Percentiles rank a stretch among this genome's conserved stretches.
Conservation (phyloP, 2,329 filamentous ascomycete species). For the Botrytis tulipae region DNA sequence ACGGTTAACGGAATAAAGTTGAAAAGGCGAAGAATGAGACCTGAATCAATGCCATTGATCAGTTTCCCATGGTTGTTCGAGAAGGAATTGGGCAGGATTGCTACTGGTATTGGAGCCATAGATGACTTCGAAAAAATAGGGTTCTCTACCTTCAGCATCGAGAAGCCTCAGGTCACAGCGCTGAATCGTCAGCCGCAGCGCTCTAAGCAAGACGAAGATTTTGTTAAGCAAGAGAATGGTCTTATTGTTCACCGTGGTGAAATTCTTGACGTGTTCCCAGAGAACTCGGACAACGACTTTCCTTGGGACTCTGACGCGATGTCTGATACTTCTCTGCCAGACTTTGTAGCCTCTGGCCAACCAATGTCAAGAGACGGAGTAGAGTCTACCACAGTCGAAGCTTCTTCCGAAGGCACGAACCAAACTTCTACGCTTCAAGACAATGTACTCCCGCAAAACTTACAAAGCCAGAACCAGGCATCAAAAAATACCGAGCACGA, state of each 20-base stretch:
- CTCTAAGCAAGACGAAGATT: conserved; percentile 29
- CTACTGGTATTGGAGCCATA: conserved; percentile 43
- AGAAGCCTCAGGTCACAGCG: conserved; percentile 9
- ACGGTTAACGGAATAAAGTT: conserved; percentile 42
- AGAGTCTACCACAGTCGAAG: not conserved
- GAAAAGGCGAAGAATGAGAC: conserved; percentile 41
- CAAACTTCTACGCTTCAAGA: not conserved
- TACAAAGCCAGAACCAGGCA: not conserved
- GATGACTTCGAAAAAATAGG: conserved; percentile 32
- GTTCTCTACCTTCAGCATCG: conserved; percentile 25
- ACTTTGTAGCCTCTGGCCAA: not conserved
- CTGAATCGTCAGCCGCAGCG: conserved; percentile 18
- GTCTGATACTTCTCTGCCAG: not conserved
- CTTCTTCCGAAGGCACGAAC: not conserved
- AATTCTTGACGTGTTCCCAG: conserved; percentile 37
- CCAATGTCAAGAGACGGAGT: not conserved
- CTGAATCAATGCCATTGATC: conserved; percentile 71
- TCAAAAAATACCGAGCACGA: not conserved
- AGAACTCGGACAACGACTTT: conserved; percentile 5
- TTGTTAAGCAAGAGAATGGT: conserved; percentile 35
- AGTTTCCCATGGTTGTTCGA: conserved; percentile 93
- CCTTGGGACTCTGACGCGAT: not conserved
- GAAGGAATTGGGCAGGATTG: conserved; percentile 67
- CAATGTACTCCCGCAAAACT: not conserved
- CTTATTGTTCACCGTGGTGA: conserved; percentile 38